Evolutionary conservation across 164 flowering plant species (phyloP).

Genomic region (Sedum album): DNA sequence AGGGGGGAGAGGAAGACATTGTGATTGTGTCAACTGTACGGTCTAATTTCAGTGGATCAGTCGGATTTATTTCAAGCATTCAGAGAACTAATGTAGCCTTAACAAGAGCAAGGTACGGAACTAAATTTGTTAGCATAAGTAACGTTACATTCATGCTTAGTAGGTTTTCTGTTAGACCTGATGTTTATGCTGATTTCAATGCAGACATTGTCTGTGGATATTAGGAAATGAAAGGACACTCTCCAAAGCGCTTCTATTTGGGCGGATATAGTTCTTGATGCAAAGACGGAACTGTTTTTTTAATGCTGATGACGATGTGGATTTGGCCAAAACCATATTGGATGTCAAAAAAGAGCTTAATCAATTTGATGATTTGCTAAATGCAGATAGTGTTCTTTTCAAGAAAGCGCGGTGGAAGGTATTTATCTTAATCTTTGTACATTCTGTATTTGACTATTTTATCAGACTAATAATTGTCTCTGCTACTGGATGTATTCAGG

Average conservation of each 20-base stretch:
- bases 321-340: constrained; percentile 11
- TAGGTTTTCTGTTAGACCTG: not conserved
- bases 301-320: constrained; percentile 19
- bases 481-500: not conserved
- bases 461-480: not conserved
- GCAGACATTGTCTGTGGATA: constrained; percentile 28
- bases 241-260: constrained; percentile 20
- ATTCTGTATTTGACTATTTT: not conserved
- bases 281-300: constrained; percentile 20
- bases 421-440: not conserved
- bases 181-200: not conserved
- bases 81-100: constrained; percentile 55
- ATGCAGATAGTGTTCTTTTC: constrained; percentile 17
- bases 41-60: constrained; percentile 32
- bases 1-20: constrained; percentile 57
- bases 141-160: not conserved
- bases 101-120: constrained; percentile 55
- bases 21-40: constrained; percentile 51
- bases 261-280: constrained; percentile 21
- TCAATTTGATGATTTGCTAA: constrained; percentile 10
- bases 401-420: constrained; percentile 10
- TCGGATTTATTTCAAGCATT: constrained; percentile 37
- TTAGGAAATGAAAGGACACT: constrained; percentile 23
- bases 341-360: constrained; percentile 14
- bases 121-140: not conserved